A percentile compares a stretch with the other conserved stretches of the same genome.
Evolutionary conservation across 129 eudicot species (phyloP).

Genomic region (Helichrysum umbraculigerum): DNA sequence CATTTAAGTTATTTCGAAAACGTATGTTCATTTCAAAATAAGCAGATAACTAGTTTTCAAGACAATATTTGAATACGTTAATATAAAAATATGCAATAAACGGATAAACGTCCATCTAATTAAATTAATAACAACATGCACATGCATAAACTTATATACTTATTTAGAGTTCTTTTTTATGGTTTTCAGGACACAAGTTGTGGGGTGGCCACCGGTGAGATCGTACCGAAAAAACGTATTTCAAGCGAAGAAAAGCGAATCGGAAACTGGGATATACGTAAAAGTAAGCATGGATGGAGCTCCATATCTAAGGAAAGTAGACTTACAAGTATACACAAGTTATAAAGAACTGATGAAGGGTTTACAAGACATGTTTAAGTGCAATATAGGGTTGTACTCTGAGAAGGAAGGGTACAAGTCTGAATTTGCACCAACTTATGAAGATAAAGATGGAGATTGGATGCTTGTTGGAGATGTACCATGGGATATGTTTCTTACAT

Average conservation of each 20-base stretch:
- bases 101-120: not conserved
- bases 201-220: constrained; percentile 94
- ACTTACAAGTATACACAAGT: constrained; percentile 60
- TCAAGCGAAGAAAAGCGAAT: constrained; percentile 45
- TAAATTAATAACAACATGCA: not conserved
- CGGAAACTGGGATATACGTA: constrained; percentile 51
- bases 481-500: constrained; percentile 74
- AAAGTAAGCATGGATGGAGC: constrained; percentile 98
- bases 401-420: constrained; percentile 80
- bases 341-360: constrained; percentile 66
- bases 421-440: constrained; percentile 69
- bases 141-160: not conserved
- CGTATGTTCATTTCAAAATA: too few relatives aligned
- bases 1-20: too few relatives aligned
- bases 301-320: constrained; percentile 79
- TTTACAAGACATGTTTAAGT: constrained; percentile 70
- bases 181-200: constrained; percentile 68
- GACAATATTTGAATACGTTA: too few relatives aligned
- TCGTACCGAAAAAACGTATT: constrained; percentile 63
- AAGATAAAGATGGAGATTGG: constrained; percentile 95
- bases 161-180: not conserved
- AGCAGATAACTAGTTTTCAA: too few relatives aligned
- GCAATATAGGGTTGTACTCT: constrained; percentile 58
- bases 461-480: constrained; percentile 94
- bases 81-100: too few relatives aligned